phyloP scores from a whole-genome alignment of 768 basidiomycete species.

The Amanita jacksonii region DNA sequence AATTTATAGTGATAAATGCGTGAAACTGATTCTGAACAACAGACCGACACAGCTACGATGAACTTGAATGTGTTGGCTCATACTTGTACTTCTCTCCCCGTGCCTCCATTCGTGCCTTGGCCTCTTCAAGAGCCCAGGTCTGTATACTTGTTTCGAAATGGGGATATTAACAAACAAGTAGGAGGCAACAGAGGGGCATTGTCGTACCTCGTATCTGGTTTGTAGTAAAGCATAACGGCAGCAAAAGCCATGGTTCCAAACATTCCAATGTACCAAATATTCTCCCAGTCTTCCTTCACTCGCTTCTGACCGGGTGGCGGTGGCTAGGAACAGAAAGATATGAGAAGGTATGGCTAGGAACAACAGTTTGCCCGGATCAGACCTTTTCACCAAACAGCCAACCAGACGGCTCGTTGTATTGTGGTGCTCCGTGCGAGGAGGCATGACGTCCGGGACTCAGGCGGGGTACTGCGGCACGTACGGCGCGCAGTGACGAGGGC shows the following conservation, averaged over 20 bases:
- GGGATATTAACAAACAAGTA: not conserved
- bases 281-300: slow-evolving; percentile 87
- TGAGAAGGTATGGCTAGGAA: not conserved
- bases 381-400: slow-evolving; percentile 89
- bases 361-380: slow-evolving; percentile 11
- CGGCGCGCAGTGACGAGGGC: slow-evolving; percentile 38
- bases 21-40: too few species aligned
- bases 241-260: slow-evolving; percentile 79
- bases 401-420: slow-evolving; percentile 85
- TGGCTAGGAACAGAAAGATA: slow-evolving; percentile 40
- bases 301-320: slow-evolving; percentile 74
- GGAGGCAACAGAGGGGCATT: slow-evolving; percentile 1
- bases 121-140: slow-evolving; percentile 87
- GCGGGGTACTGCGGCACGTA: slow-evolving; percentile 29
- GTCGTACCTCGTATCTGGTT: slow-evolving; percentile 90
- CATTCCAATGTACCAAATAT: slow-evolving; percentile 85
- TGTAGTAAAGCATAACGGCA: slow-evolving; percentile 74
- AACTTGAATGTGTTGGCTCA: slow-evolving; percentile 36
- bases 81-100: slow-evolving; percentile 88
- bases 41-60: slow-evolving; percentile 19
- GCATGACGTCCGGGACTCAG: slow-evolving; percentile 41
- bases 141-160: slow-evolving; percentile 65
- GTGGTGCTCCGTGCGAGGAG: slow-evolving; percentile 62
- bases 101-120: slow-evolving; percentile 83
- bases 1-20: too few species aligned